Evolutionary conservation across 2,329 filamentous ascomycete species (phyloP), one percentile per base, ranked within the genome.

Genomic region (Fragosphaeria purpurea): DNA sequence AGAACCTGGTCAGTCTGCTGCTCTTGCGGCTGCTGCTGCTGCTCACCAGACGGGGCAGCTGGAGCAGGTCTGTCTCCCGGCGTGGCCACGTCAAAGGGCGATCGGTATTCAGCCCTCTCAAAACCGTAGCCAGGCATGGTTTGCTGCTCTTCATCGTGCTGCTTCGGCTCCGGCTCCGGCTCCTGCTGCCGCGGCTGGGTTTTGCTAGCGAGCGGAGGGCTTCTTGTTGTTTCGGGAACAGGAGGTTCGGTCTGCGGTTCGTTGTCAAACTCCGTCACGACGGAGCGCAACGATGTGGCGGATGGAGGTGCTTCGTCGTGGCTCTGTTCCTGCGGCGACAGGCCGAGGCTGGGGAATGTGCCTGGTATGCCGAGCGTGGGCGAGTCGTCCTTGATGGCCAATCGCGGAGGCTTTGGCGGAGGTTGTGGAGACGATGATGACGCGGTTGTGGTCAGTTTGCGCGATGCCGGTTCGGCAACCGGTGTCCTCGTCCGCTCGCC

Each of bases 261-360:
- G n/a, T 73, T 75, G 57, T 89, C 86, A 57, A 88, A 86, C 58
- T 86, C 82, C 0, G 84, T 88, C 7, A 75, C 75, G 41, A 74
- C 74, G n/a, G 81, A 83, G 6, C 67, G 68, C 44, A 67, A 68
- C 6, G 84, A 85, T 11, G 79, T 61, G 4, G 82, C 77, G 12
- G 83, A 84, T 35, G 65, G 65, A 2, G 80, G 80, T 35, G 69
- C 66, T 42, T 77, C 70, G 34, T 80, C 73, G 10, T 64, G 41
- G 5, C 2, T 11, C 1, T 10, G 60, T 22, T 67, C 66, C 7
- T 31, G 55, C 2, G 64, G 60, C 44, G 67, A 67, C 13, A 59
- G 56, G 31, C 60, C 70, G 40, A 64, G 57, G 33, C 65, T 63
- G 48, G 77, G 74, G 61, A 85, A 81, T 58, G 75, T 75, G 8